Base-by-base conservation (phyloP, 164 flowering plant genomes). In the Chimonanthus praecox region DNA sequence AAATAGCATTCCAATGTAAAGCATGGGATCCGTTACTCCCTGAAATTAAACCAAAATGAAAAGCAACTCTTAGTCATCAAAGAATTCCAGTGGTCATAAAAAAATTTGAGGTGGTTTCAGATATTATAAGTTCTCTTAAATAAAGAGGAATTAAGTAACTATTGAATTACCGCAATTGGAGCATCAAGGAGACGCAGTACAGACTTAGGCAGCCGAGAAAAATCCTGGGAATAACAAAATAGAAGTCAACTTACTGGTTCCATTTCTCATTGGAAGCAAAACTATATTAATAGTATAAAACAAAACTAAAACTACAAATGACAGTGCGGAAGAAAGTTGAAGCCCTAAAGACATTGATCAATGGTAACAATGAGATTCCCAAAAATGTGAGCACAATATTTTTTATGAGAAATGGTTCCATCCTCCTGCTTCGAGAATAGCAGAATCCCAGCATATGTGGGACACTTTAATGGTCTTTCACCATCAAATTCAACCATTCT, bases 21-120 rank as follows among this genome's bases (percentile, higher is more conserved):
- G 94, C 99, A 95, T 95, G 62, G 99, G 99, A 65, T 94, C 98
- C 48, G 98, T 94, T 74, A 94, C 95, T 75, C 99, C 99, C 99
- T 96, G 88, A 51, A 76, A 87, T 43, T 70, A 76, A 68, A 47
- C 18, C 5, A n/a, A 47, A 67, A 46, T 10, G 4, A 5, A 4
- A 62, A 20, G 33, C 33, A 33, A 33, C 33, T 33, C 33, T 33
- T 33, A 0, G 33, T 33, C 33, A 33, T 33, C 33, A 33, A 33
- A 33, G 33, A 33, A 33, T 33, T 33, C 33, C 33, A 33, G 33
- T n/a, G 18, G 7, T 62, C 33, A 76, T 10, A 4, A 8, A n/a
- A 62, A 16, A 4, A 43, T 16, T 62, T 6, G 45, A 7, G 45
- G 8, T 21, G 44, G 44, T 18, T 63, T 10, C 58, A 11, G 10